phyloP scores from a whole-genome alignment of 768 basidiomycete genomes.

The Ramaria sp. region DNA sequence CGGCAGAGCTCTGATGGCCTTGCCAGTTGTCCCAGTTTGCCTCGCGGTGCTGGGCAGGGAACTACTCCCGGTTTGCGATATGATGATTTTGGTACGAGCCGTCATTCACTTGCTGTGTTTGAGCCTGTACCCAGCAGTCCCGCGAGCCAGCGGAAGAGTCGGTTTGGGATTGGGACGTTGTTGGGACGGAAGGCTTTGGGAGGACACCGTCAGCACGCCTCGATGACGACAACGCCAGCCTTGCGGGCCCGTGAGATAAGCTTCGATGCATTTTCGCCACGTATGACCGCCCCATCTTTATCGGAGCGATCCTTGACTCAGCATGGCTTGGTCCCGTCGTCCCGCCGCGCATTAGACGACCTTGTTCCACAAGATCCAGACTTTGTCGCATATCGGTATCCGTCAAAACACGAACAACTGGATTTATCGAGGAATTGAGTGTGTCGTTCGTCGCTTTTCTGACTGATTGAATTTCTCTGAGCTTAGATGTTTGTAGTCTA shows the following conservation, averaged over 20 bases:
- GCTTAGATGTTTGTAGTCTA: not conserved
- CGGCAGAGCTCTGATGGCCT: slow-evolving; percentile 72
- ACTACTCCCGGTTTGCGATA: slow-evolving; percentile 26
- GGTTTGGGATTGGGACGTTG: slow-evolving; percentile 55
- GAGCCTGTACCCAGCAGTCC: slow-evolving; percentile 11
- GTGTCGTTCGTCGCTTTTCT: not conserved
- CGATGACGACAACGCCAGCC: not conserved
- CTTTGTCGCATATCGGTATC: slow-evolving; percentile 82
- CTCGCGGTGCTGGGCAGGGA: slow-evolving; percentile 19
- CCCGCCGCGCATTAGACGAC: slow-evolving; percentile 64
- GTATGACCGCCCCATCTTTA: not conserved
- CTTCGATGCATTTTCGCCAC: not conserved
- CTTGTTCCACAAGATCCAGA: slow-evolving; percentile 78
- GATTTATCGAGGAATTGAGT: slow-evolving; percentile 41
- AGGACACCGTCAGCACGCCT: not conserved
- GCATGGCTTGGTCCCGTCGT: slow-evolving; percentile 50
- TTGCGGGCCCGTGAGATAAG: not conserved
- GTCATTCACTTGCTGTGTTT: slow-evolving; percentile 38
- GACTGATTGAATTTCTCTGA: not conserved
- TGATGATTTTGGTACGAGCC: slow-evolving; percentile 69
- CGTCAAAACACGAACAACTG: slow-evolving; percentile 61
- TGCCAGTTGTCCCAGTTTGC: slow-evolving; percentile 42
- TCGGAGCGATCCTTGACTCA: slow-evolving; percentile 17
- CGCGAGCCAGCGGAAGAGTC: slow-evolving; percentile 57
- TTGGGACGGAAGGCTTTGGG: slow-evolving; percentile 28